Evolutionary conservation across 495 filamentous ascomycete genomes (phyloP).

Genomic region (Penicillium chermesinum): DNA sequence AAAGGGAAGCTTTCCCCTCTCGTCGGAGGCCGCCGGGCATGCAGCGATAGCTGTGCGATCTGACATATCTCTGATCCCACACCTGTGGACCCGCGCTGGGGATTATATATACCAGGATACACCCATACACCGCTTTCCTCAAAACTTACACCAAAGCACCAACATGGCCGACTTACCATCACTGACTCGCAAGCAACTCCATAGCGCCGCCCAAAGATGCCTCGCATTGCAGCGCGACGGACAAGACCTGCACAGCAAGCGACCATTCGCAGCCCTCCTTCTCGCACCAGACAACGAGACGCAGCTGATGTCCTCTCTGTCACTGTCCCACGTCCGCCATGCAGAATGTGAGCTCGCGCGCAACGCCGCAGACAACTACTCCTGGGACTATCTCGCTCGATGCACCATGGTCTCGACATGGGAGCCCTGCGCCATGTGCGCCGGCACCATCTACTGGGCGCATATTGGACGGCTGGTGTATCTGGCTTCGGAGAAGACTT

Average conservation of each 20-base stretch:
- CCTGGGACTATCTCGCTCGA: slow-evolving; percentile 41
- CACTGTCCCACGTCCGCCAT: slow-evolving; percentile 53
- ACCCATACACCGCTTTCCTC: too few species aligned
- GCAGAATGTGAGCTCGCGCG: slow-evolving; percentile 48
- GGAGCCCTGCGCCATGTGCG: slow-evolving; percentile 56
- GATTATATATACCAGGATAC: too few species aligned
- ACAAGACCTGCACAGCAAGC: slow-evolving; percentile 38
- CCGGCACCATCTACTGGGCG: slow-evolving; percentile 47
- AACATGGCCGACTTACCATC: slow-evolving; percentile 2
- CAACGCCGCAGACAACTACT: slow-evolving; percentile 46
- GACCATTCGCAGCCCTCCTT: slow-evolving; percentile 46
- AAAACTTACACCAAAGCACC: neutral
- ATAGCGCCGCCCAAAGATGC: slow-evolving; percentile 29
- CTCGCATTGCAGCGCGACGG: slow-evolving; percentile 36
- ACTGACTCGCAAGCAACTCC: slow-evolving; percentile 26
- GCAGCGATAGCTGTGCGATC: too few species aligned
- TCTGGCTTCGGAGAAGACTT: slow-evolving; percentile 45
- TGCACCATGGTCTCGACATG: slow-evolving; percentile 51
- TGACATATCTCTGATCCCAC: too few species aligned
- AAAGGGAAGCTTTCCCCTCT: slow-evolving; percentile 8
- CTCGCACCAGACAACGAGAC: slow-evolving; percentile 47
- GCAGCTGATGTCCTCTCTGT: slow-evolving; percentile 41
- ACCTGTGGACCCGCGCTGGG: too few species aligned
- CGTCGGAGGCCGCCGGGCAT: slow-evolving; percentile 19
- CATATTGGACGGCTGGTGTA: slow-evolving; percentile 52